phyloP scores from a whole-genome alignment of 1,139 yeast species.

The Saccharomyces hybrid region DNA sequence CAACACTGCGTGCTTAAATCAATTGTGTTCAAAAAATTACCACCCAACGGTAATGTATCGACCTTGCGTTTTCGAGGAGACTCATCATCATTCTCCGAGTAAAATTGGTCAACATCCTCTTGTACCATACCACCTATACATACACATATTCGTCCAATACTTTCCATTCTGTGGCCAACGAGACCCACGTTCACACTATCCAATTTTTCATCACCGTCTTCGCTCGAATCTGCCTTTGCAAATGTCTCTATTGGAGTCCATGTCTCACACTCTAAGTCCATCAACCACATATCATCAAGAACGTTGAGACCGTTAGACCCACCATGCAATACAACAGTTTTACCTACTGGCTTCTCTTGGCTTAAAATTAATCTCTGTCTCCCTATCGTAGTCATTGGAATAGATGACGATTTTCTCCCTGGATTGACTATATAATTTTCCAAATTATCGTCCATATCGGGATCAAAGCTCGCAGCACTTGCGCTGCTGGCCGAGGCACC shows the following conservation, averaged over 20 bases:
- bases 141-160: constrained; percentile 19
- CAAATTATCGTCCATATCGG: background rate
- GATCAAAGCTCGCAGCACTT: background rate
- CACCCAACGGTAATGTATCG: constrained; percentile 8
- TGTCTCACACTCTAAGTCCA: constrained; percentile 35
- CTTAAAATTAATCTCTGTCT: background rate
- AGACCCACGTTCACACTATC: constrained; percentile 15
- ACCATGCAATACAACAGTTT: constrained; percentile 36
- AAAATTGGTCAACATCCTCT: constrained; percentile 20
- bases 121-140: constrained; percentile 27
- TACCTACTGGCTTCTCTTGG: background rate
- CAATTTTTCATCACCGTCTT: constrained; percentile 5
- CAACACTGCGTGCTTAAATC: constrained; percentile 12
- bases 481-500: background rate
- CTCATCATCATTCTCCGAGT: constrained; percentile 3
- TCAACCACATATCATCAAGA: constrained; percentile 43
- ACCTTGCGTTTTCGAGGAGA: background rate
- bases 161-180: constrained; percentile 25
- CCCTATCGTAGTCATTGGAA: background rate
- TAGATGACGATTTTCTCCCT: background rate
- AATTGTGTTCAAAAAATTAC: constrained; percentile 11
- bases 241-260: constrained; percentile 33
- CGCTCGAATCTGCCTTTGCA: constrained; percentile 9
- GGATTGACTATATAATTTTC: background rate
- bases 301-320: constrained; percentile 38